Conservation (phyloP, 2,329 filamentous ascomycete genomes). For the Periconia sp. region DNA sequence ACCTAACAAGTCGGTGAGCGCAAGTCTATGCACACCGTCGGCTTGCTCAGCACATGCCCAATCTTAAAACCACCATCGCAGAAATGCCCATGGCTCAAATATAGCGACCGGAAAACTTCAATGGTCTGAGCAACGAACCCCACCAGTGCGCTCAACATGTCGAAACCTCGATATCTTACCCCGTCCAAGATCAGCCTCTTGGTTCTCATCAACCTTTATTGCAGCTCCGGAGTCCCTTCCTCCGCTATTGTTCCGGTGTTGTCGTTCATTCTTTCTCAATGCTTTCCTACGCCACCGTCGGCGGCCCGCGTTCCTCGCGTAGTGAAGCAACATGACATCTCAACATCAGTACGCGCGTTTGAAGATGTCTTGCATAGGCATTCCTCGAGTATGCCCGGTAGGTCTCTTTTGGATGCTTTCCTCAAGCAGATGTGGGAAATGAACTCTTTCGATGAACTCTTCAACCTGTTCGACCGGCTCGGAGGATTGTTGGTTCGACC, state of each 20-base stretch:
- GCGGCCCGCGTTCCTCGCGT: conserved; percentile 20
- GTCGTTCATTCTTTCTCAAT: conserved; percentile 74
- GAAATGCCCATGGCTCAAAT: neutral
- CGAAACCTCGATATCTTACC: conserved; percentile 82
- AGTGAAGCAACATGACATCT: conserved; percentile 38
- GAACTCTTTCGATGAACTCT: conserved; percentile 78
- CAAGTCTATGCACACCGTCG: neutral
- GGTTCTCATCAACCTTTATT: conserved; percentile 79
- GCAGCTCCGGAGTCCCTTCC: conserved; percentile 67
- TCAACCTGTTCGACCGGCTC: conserved; percentile 70
- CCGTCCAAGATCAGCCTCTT: conserved; percentile 84
- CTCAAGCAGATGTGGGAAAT: conserved; percentile 81
- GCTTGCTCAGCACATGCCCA: neutral
- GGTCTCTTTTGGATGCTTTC: conserved; percentile 85
- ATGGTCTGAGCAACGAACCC: neutral
- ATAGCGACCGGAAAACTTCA: neutral
- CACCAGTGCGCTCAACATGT: conserved; percentile 14
- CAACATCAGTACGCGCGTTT: conserved; percentile 44
- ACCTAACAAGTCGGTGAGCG: neutral
- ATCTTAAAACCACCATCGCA: neutral
- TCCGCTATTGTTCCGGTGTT: conserved; percentile 73
- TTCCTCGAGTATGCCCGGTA: conserved; percentile 64
- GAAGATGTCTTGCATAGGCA: conserved; percentile 50
- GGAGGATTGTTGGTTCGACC: conserved; percentile 59
- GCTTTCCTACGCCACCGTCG: conserved; percentile 49